Conservation (phyloP, 2,329 filamentous ascomycete genomes). For the Lasiodiplodia sp. region DNA sequence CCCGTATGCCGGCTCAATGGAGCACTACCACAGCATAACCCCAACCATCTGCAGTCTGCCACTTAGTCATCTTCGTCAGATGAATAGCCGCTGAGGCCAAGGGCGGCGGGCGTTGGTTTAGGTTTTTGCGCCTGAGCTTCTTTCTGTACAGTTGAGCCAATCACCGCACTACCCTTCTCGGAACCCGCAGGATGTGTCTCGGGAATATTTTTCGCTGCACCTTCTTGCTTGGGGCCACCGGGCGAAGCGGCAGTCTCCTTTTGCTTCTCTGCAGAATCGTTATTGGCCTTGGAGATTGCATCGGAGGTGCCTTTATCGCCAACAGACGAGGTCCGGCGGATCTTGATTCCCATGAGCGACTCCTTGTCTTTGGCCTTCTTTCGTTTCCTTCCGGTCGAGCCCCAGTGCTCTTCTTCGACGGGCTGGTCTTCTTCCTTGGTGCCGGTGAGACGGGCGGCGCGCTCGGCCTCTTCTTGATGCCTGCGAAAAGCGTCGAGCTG, state of each 20-base stretch:
- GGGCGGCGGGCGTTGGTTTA: slow-evolving; percentile 12
- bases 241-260: neutral
- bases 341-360: slow-evolving; percentile 53
- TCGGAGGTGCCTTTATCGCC: slow-evolving; percentile 25
- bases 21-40: neutral
- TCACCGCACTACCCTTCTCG: neutral
- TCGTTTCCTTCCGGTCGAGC: slow-evolving; percentile 58
- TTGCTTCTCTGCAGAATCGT: neutral
- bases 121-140: slow-evolving; percentile 1
- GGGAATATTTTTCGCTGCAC: neutral
- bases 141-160: neutral
- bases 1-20: neutral
- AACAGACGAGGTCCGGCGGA: slow-evolving; percentile 48
- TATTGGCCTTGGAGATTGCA: neutral
- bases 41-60: neutral
- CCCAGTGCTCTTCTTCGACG: slow-evolving; percentile 58
- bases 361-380: slow-evolving; percentile 54
- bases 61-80: slow-evolving; percentile 29
- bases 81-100: slow-evolving; percentile 25
- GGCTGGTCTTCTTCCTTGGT: slow-evolving; percentile 41
- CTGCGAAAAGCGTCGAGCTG: slow-evolving; percentile 66
- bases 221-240: neutral
- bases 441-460: slow-evolving; percentile 51
- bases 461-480: slow-evolving; percentile 66
- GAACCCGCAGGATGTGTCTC: neutral